Conservation (phyloP, 225 moss, liverwort and hornwort species). For the Marchantia paleacea region DNA sequence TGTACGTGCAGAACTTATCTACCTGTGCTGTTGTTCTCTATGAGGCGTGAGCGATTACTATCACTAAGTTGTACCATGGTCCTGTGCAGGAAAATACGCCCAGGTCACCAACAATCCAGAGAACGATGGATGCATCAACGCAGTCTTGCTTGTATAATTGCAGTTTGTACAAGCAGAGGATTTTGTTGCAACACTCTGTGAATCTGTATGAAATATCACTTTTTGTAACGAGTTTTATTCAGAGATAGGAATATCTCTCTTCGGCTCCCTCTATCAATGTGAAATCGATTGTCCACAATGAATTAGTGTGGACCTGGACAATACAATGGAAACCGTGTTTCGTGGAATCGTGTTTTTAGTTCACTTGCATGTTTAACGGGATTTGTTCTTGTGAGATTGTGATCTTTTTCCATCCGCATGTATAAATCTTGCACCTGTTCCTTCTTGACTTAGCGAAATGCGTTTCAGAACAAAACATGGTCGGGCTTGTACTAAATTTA, state of each 20-base stretch:
- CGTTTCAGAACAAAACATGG: no score
- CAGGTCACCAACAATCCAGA: conserved; percentile 99
- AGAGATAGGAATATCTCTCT: conserved; percentile 4
- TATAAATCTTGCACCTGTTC: no score
- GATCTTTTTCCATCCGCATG: no score
- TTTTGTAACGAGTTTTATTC: background rate
- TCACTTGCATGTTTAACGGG: no score
- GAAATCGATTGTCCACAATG: background rate
- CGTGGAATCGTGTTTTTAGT: no score
- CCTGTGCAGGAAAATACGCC: conserved; percentile 73
- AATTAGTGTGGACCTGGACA: background rate
- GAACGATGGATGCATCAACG: conserved; percentile 97
- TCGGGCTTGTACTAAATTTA: no score
- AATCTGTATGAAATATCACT: background rate
- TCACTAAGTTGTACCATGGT: background rate
- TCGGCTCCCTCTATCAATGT: background rate
- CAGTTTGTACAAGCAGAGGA: background rate
- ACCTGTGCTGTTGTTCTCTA: no score
- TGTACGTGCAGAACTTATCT: no score
- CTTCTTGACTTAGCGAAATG: no score
- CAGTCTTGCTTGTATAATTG: conserved; percentile 73
- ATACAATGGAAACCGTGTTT: no score
- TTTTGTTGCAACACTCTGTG: background rate
- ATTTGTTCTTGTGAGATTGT: no score
- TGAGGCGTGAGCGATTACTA: no score